These are phyloP conservation scores for Candida frijolesensis DNA, from an alignment of 1,139 yeast species.

Conservation along the genomic window DNA sequence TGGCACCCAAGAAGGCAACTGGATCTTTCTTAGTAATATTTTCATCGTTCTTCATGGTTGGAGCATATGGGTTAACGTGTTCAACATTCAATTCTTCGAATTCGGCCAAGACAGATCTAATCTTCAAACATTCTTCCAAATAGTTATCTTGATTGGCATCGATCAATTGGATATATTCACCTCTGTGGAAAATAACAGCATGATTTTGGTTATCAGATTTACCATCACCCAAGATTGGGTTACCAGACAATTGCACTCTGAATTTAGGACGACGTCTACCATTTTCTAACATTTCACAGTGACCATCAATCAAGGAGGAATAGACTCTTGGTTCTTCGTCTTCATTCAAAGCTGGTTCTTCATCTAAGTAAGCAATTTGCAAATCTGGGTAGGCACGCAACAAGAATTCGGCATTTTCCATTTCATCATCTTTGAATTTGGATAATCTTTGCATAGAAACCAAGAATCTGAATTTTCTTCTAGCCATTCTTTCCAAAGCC, in stretches of 20 bases:
- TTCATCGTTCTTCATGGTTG: conserved; percentile 23
- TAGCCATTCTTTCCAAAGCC: conserved; percentile 94
- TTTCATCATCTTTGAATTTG: conserved; percentile 68
- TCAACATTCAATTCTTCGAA: conserved; percentile 56
- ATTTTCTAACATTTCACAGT: conserved; percentile 38
- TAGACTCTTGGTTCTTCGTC: conserved; percentile 29
- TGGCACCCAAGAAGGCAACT: conserved; percentile 56
- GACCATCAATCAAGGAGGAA: conserved; percentile 47
- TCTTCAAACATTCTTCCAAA: conserved; percentile 55
- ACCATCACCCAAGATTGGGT: conserved; percentile 60
- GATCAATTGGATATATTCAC: conserved; percentile 55
- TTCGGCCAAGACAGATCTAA: conserved; percentile 52
- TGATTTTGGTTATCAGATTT: conserved; percentile 60
- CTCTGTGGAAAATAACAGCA: conserved; percentile 50
- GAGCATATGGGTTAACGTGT: conserved; percentile 36
- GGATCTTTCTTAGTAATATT: conserved; percentile 30
- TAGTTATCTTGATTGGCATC: conserved; percentile 63
- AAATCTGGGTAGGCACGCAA: conserved; percentile 48
- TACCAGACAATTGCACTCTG: conserved; percentile 49
- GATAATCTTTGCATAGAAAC: conserved; percentile 61
- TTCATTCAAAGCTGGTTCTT: conserved; percentile 46
- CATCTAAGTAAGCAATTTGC: conserved; percentile 46
- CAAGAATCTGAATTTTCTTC: conserved; percentile 96
- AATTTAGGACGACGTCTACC: conserved; percentile 45
- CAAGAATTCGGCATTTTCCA: conserved; percentile 38